Conservation (phyloP, 257 asterid species). For the Jasminum sambac region DNA sequence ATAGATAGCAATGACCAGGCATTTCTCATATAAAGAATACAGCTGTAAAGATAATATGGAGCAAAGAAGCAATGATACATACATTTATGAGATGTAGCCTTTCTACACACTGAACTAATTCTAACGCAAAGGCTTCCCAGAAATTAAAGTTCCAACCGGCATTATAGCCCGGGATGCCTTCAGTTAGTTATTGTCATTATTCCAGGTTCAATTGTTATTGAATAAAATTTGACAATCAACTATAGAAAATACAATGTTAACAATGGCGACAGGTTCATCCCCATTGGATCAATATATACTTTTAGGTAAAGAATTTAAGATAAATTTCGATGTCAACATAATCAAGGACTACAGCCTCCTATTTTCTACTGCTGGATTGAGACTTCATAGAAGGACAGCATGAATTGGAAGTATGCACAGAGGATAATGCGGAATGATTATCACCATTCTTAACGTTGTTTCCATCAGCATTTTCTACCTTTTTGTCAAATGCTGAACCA, state of each 20-base stretch:
- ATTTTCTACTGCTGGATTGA: constrained; percentile 20
- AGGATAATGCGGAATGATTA: constrained; percentile 27
- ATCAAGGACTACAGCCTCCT: neutral
- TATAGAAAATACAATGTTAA: neutral
- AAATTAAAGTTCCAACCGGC: neutral
- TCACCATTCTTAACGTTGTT: constrained; percentile 27
- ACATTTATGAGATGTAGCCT: neutral
- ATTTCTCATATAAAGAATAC: neutral
- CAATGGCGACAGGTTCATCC: no score
- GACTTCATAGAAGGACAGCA: neutral
- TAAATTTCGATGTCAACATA: constrained; percentile 1
- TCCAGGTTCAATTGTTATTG: neutral
- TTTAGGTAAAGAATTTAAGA: neutral
- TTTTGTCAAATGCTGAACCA: constrained; percentile 30
- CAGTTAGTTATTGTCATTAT: neutral
- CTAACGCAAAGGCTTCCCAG: neutral
- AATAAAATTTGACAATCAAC: neutral
- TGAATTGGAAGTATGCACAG: constrained; percentile 15
- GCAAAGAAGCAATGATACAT: neutral
- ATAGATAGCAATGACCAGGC: neutral
- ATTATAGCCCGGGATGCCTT: neutral
- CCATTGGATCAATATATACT: neutral
- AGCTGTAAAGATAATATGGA: neutral
- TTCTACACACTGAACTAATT: neutral
- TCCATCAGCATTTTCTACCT: constrained; percentile 37